Evolutionary conservation across 2,329 filamentous ascomycete genomes (phyloP).

Genomic region (Scopulariopsis brevicaulis): DNA sequence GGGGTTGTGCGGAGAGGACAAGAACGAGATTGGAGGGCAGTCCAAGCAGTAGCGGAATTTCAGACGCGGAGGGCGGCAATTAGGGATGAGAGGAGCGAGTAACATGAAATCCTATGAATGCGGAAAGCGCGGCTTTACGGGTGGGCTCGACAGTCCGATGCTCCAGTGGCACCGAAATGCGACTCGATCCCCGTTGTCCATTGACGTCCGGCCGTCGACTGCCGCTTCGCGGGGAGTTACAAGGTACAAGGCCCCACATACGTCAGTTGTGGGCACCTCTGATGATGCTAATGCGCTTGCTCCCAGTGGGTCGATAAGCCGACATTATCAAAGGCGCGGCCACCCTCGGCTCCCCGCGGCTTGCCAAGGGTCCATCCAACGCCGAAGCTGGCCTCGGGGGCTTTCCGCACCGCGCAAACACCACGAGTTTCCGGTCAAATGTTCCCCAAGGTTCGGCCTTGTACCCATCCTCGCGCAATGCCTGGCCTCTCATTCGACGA

Average conservation of each 20-base stretch:
- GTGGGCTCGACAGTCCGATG: background rate
- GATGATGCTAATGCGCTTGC: background rate
- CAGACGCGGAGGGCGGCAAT: background rate
- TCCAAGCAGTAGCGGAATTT: background rate
- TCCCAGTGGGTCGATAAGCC: background rate
- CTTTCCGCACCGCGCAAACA: slow-evolving; percentile 1
- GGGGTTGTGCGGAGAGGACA: background rate
- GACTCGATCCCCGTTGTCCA: background rate
- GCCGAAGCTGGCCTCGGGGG: background rate
- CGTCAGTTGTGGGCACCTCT: slow-evolving; percentile 2
- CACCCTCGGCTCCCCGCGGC: slow-evolving; percentile 28
- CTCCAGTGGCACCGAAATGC: background rate
- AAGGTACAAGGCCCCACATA: background rate
- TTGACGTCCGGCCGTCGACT: background rate
- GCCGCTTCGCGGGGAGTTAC: background rate
- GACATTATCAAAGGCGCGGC: slow-evolving; percentile 18
- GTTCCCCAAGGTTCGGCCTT: background rate
- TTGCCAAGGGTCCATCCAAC: slow-evolving; percentile 10
- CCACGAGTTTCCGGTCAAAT: background rate
- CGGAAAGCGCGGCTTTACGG: background rate
- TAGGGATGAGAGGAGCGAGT: background rate
- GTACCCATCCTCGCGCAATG: background rate
- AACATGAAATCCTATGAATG: background rate
- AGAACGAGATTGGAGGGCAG: background rate
- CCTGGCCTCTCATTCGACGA: background rate